phyloP scores from a whole-genome alignment of 257 asterid genomes.

The Leonotis leonurus region DNA sequence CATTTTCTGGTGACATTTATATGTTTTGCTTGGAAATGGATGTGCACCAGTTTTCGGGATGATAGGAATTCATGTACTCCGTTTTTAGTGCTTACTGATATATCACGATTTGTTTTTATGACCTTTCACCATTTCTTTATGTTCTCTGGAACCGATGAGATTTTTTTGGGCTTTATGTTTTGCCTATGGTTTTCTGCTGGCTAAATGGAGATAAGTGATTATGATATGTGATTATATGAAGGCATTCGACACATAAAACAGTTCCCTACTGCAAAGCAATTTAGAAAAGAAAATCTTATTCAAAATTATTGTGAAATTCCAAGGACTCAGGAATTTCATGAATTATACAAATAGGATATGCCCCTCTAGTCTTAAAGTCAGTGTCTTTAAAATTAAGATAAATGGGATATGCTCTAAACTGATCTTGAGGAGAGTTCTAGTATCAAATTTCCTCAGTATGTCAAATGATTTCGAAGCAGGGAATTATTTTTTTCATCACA shows the following conservation, averaged over 20 bases:
- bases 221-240: neutral
- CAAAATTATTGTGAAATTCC: neutral
- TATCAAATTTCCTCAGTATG: neutral
- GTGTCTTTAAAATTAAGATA: too few relatives aligned
- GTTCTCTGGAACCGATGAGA: neutral
- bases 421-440: neutral
- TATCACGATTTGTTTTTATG: neutral
- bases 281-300: neutral
- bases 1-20: conserved; percentile 13
- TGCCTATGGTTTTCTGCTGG: neutral
- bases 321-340: neutral
- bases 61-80: neutral
- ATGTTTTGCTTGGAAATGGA: neutral
- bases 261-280: neutral
- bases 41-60: neutral
- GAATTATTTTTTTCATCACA: neutral
- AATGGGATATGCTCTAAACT: neutral
- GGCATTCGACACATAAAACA: neutral
- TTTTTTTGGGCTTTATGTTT: neutral
- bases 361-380: too few relatives aligned
- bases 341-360: too few relatives aligned
- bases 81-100: neutral
- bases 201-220: neutral
- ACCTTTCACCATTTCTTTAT: neutral
- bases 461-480: neutral